Conservation (phyloP, 2,329 filamentous ascomycete species). For the Aspergillus bombycis region DNA sequence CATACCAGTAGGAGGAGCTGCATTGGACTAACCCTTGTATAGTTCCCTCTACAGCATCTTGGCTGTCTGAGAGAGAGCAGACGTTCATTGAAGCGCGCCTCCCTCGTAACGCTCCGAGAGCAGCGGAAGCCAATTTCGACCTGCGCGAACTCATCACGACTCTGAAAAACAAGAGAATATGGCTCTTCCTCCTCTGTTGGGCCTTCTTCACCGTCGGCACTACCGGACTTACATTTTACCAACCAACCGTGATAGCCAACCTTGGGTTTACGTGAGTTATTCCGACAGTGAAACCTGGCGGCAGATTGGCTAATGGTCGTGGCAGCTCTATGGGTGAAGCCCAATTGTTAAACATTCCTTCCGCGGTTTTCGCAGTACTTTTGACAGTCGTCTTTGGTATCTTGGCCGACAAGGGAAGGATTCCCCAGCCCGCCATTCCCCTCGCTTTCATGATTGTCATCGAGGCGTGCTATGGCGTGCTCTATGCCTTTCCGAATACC, state of each 20-base stretch:
- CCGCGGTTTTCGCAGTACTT: slow-evolving; percentile 2
- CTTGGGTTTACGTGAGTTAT: slow-evolving; percentile 4
- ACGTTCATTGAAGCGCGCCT: slow-evolving; percentile 7
- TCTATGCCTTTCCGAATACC: slow-evolving; percentile 10
- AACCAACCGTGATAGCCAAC: slow-evolving; percentile 13
- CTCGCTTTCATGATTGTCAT: slow-evolving; percentile 9
- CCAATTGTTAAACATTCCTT: slow-evolving; percentile 5
- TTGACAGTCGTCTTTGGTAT: slow-evolving; percentile 4
- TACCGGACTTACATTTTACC: slow-evolving; percentile 8
- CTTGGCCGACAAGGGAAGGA: slow-evolving; percentile 1
- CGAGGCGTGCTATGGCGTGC: slow-evolving; percentile 10
- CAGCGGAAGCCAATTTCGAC: slow-evolving; percentile 2
- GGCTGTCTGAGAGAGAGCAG: slow-evolving; percentile 6
- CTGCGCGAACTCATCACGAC: slow-evolving; percentile 3
- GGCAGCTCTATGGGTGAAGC: background rate
- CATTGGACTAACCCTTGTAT: background rate
- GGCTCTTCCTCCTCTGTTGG: slow-evolving; percentile 14
- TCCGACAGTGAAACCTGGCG: background rate
- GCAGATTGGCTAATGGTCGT: no score
- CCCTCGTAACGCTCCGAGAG: slow-evolving; percentile 2
- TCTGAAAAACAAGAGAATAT: slow-evolving; percentile 5
- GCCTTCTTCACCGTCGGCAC: slow-evolving; percentile 12
- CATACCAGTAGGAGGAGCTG: background rate
- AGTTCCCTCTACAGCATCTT: slow-evolving; percentile 3
- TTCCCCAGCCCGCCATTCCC: slow-evolving; percentile 7